Evolutionary conservation across 1,139 yeast genomes (phyloP), one percentile per base, ranked within the genome.

Genomic region (Candida freyschussii): DNA sequence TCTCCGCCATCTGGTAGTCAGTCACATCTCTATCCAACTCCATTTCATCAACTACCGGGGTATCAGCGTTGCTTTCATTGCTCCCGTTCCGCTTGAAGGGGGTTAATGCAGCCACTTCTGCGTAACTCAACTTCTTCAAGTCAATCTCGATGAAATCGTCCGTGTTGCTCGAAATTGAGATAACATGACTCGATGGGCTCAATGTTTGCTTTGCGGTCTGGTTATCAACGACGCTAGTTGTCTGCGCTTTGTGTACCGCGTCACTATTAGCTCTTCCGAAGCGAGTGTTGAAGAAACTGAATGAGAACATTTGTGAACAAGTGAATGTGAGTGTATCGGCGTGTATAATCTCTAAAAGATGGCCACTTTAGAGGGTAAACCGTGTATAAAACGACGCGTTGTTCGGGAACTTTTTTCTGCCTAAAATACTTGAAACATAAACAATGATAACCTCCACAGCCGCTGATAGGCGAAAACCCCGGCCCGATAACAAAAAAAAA

Each of bases 81-180:
- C 17, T 15, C 17, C 15, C 15, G 15, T 17, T 21, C 21, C 14
- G 13, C 8, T 13, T 21, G 25, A 26, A 5, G 21, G 35, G 31
- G 14, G 40, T 31, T 30, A 63, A 49, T 8, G 64, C 54, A n/a
- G 71, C 72, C 16, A 63, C 73, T 55, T 71, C 77, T 4, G 75
- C 75, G 43, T 69, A 70, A 7, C 75, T 67, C 40, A 69, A 53
- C 32, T 63, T 60, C 29, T 73, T 63, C 33, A 67, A 49, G 31
- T 61, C 62, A 33, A 71, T 64, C 35, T 63, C 65, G 22, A 72
- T 59, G 43, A 67, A 70, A 26, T 62, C 73, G 17, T 59, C 65
- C 18, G 56, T 34, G 5, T 26, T 62, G 21, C 37, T 47, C n/a
- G 42, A 38, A 29, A 41, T 46, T 32, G 52, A 46, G 53, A 57